A percentile compares a stretch with the other conserved stretches of the same genome.
phyloP scores from a whole-genome alignment of 2,329 filamentous ascomycete species.

The Epichloe brachyelytri region DNA sequence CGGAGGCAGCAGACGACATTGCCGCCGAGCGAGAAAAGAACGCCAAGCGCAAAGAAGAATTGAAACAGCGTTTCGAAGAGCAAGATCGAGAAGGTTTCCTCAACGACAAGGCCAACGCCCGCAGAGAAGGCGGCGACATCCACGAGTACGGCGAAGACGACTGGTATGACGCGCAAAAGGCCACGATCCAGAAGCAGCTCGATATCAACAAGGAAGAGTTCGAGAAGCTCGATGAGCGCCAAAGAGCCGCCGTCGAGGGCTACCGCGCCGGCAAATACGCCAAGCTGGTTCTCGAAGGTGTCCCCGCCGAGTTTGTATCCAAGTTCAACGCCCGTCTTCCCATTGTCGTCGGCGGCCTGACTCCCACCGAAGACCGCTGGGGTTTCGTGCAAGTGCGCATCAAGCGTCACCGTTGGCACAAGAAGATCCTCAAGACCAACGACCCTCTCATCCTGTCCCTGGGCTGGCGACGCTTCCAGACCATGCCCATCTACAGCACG shows the following conservation, averaged over 20 bases:
- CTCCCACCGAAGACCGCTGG: slow-evolving; percentile 87
- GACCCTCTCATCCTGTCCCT: slow-evolving; percentile 95
- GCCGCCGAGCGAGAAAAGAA: slow-evolving; percentile 86
- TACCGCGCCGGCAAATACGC: slow-evolving; percentile 88
- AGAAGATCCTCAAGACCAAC: slow-evolving; percentile 97
- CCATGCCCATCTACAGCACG: slow-evolving; percentile 84
- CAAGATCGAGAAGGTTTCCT: slow-evolving; percentile 94
- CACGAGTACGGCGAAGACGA: slow-evolving; percentile 93
- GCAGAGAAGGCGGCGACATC: slow-evolving; percentile 52
- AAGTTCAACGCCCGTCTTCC: slow-evolving; percentile 74
- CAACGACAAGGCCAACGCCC: slow-evolving; percentile 72
- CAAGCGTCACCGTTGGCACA: slow-evolving; percentile 97
- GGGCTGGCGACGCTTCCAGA: slow-evolving; percentile 92
- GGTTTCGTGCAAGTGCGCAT: slow-evolving; percentile 92
- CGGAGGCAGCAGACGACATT: slow-evolving; percentile 39
- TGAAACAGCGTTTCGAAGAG: slow-evolving; percentile 89
- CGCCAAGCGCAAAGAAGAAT: slow-evolving; percentile 82
- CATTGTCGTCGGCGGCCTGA: slow-evolving; percentile 80
- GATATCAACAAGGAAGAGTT: slow-evolving; percentile 96
- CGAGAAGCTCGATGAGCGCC: slow-evolving; percentile 70
- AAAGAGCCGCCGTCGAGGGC: slow-evolving; percentile 75
- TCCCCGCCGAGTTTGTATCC: slow-evolving; percentile 79
- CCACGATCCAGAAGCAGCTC: slow-evolving; percentile 84
- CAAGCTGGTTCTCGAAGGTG: slow-evolving; percentile 75
- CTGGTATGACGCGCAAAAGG: slow-evolving; percentile 97